These are phyloP conservation scores for Triticum timopheevii DNA, from an alignment of 176 grass and related monocot species.

Conservation along the genomic window DNA sequence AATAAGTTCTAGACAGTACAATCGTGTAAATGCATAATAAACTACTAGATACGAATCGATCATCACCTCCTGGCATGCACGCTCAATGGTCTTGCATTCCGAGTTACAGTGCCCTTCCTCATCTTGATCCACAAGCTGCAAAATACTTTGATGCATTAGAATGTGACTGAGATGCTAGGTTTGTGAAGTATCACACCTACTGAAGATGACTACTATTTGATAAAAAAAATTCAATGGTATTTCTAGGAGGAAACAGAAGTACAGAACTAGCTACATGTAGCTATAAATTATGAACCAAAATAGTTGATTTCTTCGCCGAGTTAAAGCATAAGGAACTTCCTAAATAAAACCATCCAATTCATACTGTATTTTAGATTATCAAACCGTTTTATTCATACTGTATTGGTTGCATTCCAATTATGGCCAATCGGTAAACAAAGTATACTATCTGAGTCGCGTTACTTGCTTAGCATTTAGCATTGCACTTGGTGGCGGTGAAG, in stretches of 20 bases:
- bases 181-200: neutral
- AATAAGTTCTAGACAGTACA: neutral
- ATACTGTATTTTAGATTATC: neutral
- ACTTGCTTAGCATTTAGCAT: neutral
- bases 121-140: conserved; percentile 90
- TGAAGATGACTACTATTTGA: neutral
- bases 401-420: neutral
- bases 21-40: neutral
- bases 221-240: neutral
- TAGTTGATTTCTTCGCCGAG: neutral
- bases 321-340: neutral
- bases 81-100: conserved; percentile 93
- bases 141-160: conserved; percentile 16
- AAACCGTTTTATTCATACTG: neutral
- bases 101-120: conserved; percentile 90
- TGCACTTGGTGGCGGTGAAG: neutral
- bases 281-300: neutral
- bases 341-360: neutral
- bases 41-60: neutral
- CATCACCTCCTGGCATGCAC: conserved; percentile 88
- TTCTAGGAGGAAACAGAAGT: neutral
- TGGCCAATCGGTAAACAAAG: neutral
- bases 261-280: neutral
- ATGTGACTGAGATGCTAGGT: neutral
- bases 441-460: neutral